Evolutionary conservation across 2,329 filamentous ascomycete genomes (phyloP).

Genomic region (Cladobotryum mycophilum): DNA sequence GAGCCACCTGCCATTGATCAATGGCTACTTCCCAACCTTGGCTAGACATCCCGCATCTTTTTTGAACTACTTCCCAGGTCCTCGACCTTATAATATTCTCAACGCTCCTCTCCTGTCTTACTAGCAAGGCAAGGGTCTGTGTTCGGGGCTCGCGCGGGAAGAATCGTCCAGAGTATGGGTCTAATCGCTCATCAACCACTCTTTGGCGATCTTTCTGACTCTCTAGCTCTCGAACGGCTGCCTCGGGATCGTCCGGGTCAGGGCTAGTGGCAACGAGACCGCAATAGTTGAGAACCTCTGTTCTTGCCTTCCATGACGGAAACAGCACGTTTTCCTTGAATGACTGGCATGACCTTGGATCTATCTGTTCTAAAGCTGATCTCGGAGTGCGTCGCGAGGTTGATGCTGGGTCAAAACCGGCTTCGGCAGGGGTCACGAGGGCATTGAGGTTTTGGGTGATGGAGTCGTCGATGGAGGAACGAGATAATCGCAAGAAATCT

Average conservation of each 20-base stretch:
- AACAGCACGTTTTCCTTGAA: slow-evolving; percentile 80
- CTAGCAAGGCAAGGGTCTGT: slow-evolving; percentile 65
- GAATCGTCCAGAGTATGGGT: slow-evolving; percentile 84
- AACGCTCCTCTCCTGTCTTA: slow-evolving; percentile 69
- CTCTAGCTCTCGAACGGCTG: slow-evolving; percentile 62
- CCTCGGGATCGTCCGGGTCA: slow-evolving; percentile 80
- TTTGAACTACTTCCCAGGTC: slow-evolving; percentile 73
- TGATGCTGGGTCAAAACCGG: slow-evolving; percentile 72
- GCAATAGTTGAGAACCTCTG: slow-evolving; percentile 84
- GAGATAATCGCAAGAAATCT: slow-evolving; percentile 89
- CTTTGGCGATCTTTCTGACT: slow-evolving; percentile 62
- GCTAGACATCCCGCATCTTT: slow-evolving; percentile 58
- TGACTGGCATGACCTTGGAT: slow-evolving; percentile 53
- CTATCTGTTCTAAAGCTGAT: slow-evolving; percentile 48
- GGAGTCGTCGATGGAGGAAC: slow-evolving; percentile 81
- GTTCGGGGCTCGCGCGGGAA: slow-evolving; percentile 75
- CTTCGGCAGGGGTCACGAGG: slow-evolving; percentile 65
- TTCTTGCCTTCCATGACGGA: slow-evolving; percentile 78
- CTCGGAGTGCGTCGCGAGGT: slow-evolving; percentile 58
- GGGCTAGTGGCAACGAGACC: slow-evolving; percentile 78
- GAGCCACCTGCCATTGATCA: slow-evolving; percentile 50
- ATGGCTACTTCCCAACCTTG: slow-evolving; percentile 60
- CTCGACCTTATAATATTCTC: slow-evolving; percentile 73
- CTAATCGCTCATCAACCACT: slow-evolving; percentile 78
- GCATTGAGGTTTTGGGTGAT: slow-evolving; percentile 93